Percentiles rank a stretch among this genome's conserved stretches.
phyloP scores from a whole-genome alignment of 352 stramenopile species.

The Phytophthora ohioensis region DNA sequence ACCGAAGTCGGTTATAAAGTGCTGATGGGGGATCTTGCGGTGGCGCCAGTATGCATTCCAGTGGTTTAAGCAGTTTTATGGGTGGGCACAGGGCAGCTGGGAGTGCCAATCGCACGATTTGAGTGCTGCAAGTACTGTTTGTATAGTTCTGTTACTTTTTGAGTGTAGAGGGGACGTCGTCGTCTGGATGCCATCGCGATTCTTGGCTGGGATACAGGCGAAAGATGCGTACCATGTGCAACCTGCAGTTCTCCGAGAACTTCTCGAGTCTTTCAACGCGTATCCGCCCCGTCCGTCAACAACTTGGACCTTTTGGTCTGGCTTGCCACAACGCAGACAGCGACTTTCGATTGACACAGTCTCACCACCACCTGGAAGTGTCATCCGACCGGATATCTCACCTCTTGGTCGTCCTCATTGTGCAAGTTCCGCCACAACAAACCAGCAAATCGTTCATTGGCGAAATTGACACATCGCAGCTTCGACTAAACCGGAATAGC shows the following conservation, averaged over 20 bases:
- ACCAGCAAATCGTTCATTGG: slow-evolving; percentile 30
- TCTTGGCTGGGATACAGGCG: slow-evolving; percentile 30
- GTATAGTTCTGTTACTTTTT: too few species aligned
- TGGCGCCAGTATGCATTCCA: too few species aligned
- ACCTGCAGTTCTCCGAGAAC: slow-evolving; percentile 16
- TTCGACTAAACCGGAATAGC: slow-evolving; percentile 22
- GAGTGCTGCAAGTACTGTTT: too few species aligned
- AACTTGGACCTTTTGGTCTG: slow-evolving; percentile 19
- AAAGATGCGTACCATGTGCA: slow-evolving; percentile 40
- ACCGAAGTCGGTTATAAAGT: too few species aligned
- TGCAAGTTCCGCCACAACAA: slow-evolving; percentile 20
- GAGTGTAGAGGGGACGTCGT: background rate
- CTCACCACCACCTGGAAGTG: slow-evolving; percentile 11
- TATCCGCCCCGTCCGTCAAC: slow-evolving; percentile 16
- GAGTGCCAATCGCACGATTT: too few species aligned
- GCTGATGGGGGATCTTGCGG: too few species aligned
- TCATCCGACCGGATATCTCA: slow-evolving; percentile 10
- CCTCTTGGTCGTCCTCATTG: slow-evolving; percentile 16
- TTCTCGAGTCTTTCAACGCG: slow-evolving; percentile 22
- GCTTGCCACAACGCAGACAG: slow-evolving; percentile 18
- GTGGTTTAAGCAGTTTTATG: too few species aligned
- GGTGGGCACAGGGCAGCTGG: too few species aligned
- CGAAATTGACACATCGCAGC: slow-evolving; percentile 24
- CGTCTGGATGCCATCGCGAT: slow-evolving; percentile 18
- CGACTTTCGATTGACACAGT: slow-evolving; percentile 29